These are phyloP conservation scores for Chytriomyces sp. DNA, from an alignment of 192 early-diverging fungal genomes.

Conservation along the genomic window DNA sequence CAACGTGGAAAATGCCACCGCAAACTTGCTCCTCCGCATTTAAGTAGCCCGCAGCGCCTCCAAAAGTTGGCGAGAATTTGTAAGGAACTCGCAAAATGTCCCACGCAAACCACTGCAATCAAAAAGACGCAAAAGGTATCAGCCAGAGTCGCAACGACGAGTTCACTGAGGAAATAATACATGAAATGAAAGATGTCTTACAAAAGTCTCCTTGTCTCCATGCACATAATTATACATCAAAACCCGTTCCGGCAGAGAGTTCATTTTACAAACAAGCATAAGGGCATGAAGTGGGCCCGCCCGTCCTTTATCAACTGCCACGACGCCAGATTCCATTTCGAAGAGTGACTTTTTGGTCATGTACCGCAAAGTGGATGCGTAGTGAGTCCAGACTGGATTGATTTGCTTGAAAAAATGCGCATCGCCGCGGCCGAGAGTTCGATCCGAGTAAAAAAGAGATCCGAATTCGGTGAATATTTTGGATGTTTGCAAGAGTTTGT, in stretches of 20 bases:
- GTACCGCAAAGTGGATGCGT: slow-evolving; percentile 48
- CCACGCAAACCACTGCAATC: slow-evolving; percentile 55
- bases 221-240: slow-evolving; percentile 30
- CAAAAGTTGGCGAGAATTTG: slow-evolving; percentile 59
- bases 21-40: slow-evolving; percentile 7
- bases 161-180: neutral
- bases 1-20: slow-evolving; percentile 36
- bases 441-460: slow-evolving; percentile 63
- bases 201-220: slow-evolving; percentile 20
- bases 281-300: slow-evolving; percentile 52
- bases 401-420: slow-evolving; percentile 55
- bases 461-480: slow-evolving; percentile 51
- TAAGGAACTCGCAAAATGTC: slow-evolving; percentile 68
- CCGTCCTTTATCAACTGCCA: slow-evolving; percentile 63
- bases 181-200: neutral
- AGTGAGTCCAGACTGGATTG: slow-evolving; percentile 51
- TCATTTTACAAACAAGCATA: slow-evolving; percentile 61
- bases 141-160: neutral
- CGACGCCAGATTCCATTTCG: slow-evolving; percentile 72
- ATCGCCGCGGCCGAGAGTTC: slow-evolving; percentile 41
- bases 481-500: slow-evolving; percentile 48
- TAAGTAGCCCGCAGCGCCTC: slow-evolving; percentile 57
- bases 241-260: slow-evolving; percentile 30
- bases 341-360: slow-evolving; percentile 46
- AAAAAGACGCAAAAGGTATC: neutral